Conservation (phyloP, 805 yeast genomes). For the Zygoascus flipseniorum region DNA sequence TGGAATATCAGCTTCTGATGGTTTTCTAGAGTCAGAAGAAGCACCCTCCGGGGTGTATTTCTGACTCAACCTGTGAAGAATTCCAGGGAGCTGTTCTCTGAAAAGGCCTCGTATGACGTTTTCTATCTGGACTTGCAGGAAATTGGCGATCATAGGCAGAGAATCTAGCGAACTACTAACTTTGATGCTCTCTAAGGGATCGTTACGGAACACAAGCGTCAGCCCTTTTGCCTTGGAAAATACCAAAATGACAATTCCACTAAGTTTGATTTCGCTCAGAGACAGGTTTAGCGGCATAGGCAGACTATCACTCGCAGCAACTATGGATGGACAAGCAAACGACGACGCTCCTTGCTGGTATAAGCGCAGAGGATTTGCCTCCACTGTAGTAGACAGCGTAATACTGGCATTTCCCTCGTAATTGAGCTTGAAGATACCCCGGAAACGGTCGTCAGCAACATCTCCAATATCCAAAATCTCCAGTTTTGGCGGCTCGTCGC, state of each 20-base stretch:
- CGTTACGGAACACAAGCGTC: constrained; percentile 80
- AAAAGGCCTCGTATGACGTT: constrained; percentile 70
- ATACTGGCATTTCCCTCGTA: constrained; percentile 69
- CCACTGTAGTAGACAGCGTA: constrained; percentile 62
- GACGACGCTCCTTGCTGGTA: constrained; percentile 37
- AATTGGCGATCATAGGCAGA: constrained; percentile 74
- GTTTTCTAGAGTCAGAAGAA: neutral
- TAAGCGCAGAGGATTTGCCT: constrained; percentile 72
- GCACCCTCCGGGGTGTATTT: constrained; percentile 43
- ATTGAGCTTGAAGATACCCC: constrained; percentile 57
- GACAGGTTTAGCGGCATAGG: constrained; percentile 73
- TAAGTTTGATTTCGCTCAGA: constrained; percentile 58
- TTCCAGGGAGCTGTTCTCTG: constrained; percentile 75
- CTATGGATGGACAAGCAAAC: constrained; percentile 61
- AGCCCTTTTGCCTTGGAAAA: constrained; percentile 75
- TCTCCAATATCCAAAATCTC: constrained; percentile 76
- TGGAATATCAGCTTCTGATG: neutral
- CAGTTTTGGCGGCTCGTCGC: constrained; percentile 60
- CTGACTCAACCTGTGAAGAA: constrained; percentile 66
- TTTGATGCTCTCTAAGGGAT: constrained; percentile 74
- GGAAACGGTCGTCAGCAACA: constrained; percentile 48
- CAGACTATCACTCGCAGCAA: constrained; percentile 57
- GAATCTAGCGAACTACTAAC: constrained; percentile 84
- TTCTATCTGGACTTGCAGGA: constrained; percentile 76
- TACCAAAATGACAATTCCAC: constrained; percentile 79